Base-by-base conservation (phyloP, 768 basidiomycete genomes). In the Lanmaoa rubissima region DNA sequence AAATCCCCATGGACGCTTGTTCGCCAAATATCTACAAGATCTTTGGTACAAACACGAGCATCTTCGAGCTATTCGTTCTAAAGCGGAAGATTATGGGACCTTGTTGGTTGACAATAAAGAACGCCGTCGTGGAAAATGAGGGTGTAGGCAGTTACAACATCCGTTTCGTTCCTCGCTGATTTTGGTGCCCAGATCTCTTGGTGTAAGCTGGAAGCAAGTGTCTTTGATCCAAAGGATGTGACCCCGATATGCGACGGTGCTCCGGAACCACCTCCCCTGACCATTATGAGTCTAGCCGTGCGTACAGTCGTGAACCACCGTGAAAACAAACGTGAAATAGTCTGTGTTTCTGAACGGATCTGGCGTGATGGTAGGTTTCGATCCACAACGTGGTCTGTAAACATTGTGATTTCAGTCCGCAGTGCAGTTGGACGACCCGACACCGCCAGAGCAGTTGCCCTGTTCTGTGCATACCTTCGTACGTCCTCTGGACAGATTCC, bases 11-110 rank as follows among this genome's bases (percentile, higher is more conserved):
- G 59, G 84, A 83, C 35, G 82, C 87, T 4, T 83, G 82, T 40
- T 93, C 91, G 46, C 86, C 90, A 10, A 95, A 91, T 49, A 95
- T 98, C 68, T 79, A 85, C 35, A 84, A 83, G 54, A 86, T 98
- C 12, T 90, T 98, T 62, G 97, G 97, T 13, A 90, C 95, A 3
- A 94, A 86, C 61, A 96, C 94, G 6, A 92, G 77, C 51, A 89
- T 96, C 0, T 99, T 99, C 63, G 97, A 98, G 69, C 76, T 93
- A 11, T 82, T 99, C 19, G 95, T 94, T 2, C 64, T 98, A 45
- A 98, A 98, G 72, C 85, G 94, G 34, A 97, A 95, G 75, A 97
- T 98, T 55, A 98, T 98, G 94, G 97, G 97, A 1, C 95, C 97
- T 0, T 98, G 97, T 69, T 99, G 97, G 97, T 76, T 99, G 44